Base-by-base conservation (phyloP, 768 basidiomycete species). In the Rhodotorula kratochvilovae region DNA sequence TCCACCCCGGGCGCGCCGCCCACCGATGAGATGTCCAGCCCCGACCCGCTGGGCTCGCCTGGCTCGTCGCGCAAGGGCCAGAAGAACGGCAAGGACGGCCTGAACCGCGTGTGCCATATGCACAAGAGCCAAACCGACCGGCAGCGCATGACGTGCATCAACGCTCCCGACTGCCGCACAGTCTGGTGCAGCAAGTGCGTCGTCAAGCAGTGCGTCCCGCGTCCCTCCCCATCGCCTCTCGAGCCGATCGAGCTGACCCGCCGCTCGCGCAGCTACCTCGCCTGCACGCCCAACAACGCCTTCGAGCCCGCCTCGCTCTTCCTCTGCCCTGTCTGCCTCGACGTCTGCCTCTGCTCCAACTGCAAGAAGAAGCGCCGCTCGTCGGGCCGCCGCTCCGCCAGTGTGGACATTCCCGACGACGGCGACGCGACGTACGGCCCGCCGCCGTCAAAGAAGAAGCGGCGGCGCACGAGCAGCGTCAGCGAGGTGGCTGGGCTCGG, bases 71-170 rank as follows among this genome's bases (percentile, higher is more conserved):
- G 31, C 23, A 66, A 39, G 55, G 45, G 54, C 15, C 31, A 27
- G 36, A 57, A 62, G 54, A 35, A 36, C 35, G 43, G 54, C 25
- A 11, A 12, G 3, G 65, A 59, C 39, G 65, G 59, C 45, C 29
- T 71, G 27, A 67, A 67, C 56, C 70, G 70, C 33, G 61, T 67
- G 23, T 71, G 70, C 61, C 70, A 71, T 33, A 66, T 67, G 56
- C 70, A 71, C 61, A 63, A 60, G 57, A 63, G 66, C 29, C 42
- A 63, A 33, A 63, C 55, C 21, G 62, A 63, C 31, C 66, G 61
- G 5, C 61, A 45, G 42, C 29, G 70, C 23, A 71, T 71, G 70
- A 64, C 56, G 42, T 71, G 70, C 58, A 17, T 43, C 39, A 71
- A 67, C 35, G 56, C 61, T 4, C 70, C 70, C 21, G 57, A 67